These are phyloP conservation scores for Moniliophthora roreri DNA, from an alignment of 1,284 basidiomycete genomes.

Conservation along the genomic window DNA sequence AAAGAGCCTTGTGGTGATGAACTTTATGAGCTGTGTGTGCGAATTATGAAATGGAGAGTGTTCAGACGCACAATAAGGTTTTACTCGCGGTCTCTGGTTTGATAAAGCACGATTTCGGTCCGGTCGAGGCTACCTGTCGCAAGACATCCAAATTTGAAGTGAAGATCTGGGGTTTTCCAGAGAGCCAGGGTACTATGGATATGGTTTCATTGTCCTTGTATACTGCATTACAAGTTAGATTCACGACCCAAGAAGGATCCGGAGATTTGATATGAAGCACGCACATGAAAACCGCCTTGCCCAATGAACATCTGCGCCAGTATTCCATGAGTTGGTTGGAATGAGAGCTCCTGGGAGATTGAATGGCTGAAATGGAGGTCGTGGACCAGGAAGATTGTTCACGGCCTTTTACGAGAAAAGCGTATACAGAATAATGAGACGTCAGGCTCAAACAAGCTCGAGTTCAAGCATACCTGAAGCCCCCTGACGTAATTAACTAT, in stretches of 20 bases:
- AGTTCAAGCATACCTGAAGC: conserved; percentile 5
- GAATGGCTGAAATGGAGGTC: conserved; percentile 25
- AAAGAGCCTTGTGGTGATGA: conserved; percentile 5
- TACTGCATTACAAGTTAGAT: not conserved
- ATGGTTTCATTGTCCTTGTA: conserved; percentile 13
- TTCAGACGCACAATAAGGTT: conserved; percentile 6
- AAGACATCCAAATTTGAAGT: conserved; percentile 15
- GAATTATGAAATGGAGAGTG: not conserved
- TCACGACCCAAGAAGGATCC: not conserved
- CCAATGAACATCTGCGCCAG: conserved; percentile 15
- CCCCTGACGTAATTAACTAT: conserved; percentile 2
- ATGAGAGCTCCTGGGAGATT: conserved; percentile 23
- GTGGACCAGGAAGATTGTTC: conserved; percentile 22
- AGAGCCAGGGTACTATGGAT: conserved; percentile 12
- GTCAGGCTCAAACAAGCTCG: not conserved
- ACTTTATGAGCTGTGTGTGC: not conserved
- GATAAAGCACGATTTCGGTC: conserved; percentile 11
- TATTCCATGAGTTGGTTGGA: conserved; percentile 21
- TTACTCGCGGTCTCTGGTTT: conserved; percentile 10
- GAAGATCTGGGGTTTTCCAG: conserved; percentile 13
- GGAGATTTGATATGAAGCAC: not conserved
- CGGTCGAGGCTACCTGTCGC: conserved; percentile 12
- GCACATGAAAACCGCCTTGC: conserved; percentile 8
- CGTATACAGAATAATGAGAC: not conserved
- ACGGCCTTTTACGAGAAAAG: conserved; percentile 11